These are phyloP conservation scores for Cyanodermella asteris DNA, from an alignment of 2,329 filamentous ascomycete genomes.

Conservation along the genomic window DNA sequence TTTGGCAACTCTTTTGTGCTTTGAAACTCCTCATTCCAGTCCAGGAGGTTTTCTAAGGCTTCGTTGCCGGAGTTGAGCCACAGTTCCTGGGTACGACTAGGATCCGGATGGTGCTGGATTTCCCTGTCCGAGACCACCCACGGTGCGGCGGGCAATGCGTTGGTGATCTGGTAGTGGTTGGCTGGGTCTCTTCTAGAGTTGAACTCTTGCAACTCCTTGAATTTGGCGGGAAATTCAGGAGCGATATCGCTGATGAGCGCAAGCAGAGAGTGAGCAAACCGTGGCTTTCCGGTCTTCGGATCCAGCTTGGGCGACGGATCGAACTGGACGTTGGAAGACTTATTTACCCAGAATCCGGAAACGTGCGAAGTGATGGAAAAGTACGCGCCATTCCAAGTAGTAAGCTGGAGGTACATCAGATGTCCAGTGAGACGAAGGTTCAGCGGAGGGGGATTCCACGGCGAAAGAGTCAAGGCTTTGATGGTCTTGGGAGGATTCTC, in stretches of 20 bases:
- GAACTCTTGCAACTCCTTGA: slow-evolving; percentile 58
- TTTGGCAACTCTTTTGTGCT: slow-evolving; percentile 86
- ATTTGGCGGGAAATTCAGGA: slow-evolving; percentile 57
- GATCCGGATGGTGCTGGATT: slow-evolving; percentile 57
- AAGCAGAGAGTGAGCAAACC: slow-evolving; percentile 79
- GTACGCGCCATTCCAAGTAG: slow-evolving; percentile 86
- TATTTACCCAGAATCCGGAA: slow-evolving; percentile 92
- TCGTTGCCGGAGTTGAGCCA: slow-evolving; percentile 79
- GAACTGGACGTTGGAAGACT: slow-evolving; percentile 84
- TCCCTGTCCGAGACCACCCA: slow-evolving; percentile 63
- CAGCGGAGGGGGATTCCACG: slow-evolving; percentile 92
- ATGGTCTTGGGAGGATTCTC: slow-evolving; percentile 67
- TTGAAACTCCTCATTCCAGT: slow-evolving; percentile 99
- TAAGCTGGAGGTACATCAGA: slow-evolving; percentile 70
- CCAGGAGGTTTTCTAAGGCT: slow-evolving; percentile 78
- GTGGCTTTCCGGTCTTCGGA: slow-evolving; percentile 53
- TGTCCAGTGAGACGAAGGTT: slow-evolving; percentile 81
- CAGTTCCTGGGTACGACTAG: slow-evolving; percentile 77
- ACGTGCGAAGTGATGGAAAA: slow-evolving; percentile 84
- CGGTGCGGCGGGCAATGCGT: slow-evolving; percentile 74
- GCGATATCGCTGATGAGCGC: slow-evolving; percentile 59
- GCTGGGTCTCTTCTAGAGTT: slow-evolving; percentile 73
- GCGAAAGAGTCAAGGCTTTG: slow-evolving; percentile 68
- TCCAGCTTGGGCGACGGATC: slow-evolving; percentile 63
- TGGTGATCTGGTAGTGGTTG: slow-evolving; percentile 86